Conservation (phyloP, 2,329 filamentous ascomycete species). For the Pestalotiopsis sp. region DNA sequence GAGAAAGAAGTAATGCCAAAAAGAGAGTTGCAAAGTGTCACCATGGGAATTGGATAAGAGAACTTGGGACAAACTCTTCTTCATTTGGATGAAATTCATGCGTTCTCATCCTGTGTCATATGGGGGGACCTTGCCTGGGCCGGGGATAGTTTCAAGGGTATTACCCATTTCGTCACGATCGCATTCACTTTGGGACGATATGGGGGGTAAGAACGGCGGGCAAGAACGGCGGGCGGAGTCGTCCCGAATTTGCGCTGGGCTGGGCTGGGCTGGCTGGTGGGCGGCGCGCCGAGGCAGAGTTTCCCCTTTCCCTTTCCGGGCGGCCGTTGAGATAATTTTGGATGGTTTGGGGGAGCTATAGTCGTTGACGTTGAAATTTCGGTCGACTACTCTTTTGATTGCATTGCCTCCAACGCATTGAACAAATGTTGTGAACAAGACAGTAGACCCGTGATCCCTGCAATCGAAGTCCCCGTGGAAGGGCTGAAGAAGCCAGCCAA, state of each 20-base stretch:
- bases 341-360: not conserved
- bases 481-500: slow-evolving; percentile 9
- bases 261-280: not conserved
- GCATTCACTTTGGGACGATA: not conserved
- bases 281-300: too few relatives aligned
- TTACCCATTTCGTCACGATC: slow-evolving; percentile 1
- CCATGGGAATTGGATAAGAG: not conserved
- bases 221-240: not conserved
- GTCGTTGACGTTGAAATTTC: not conserved
- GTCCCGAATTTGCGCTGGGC: not conserved
- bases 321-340: not conserved
- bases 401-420: not conserved
- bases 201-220: not conserved
- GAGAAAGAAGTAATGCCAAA: too few relatives aligned
- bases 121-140: not conserved
- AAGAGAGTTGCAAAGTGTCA: not conserved
- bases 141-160: slow-evolving; percentile 7
- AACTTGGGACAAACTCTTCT: not conserved
- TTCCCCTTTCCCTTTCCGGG: not conserved
- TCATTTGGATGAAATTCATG: slow-evolving; percentile 13
- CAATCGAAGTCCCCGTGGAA: slow-evolving; percentile 4
- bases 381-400: slow-evolving; percentile 3
- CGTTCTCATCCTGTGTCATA: not conserved
- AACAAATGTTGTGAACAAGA: not conserved
- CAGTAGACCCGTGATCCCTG: slow-evolving; percentile 1